Evolutionary conservation across 352 stramenopile species (phyloP), one percentile per base, ranked within the genome.

Genomic region (Phytophthora pini): DNA sequence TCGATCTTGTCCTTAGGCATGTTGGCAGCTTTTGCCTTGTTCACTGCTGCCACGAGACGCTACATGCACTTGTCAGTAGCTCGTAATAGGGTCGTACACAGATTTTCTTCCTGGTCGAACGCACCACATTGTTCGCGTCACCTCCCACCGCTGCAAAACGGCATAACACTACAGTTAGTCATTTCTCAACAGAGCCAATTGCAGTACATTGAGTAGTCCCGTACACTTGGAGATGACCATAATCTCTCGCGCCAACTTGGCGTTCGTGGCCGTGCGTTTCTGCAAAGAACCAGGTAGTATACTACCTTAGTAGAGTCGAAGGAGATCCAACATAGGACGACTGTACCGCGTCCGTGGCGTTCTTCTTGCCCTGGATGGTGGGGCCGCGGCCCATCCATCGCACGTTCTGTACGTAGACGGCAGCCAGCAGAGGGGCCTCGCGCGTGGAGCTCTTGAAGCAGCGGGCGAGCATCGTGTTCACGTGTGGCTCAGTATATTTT

Each of bases 1-100:
- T 93, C 87, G 51, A 94, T 94, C 68, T 82, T 87, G 64, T 94
- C 87, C 58, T 92, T 91, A 47, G 84, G 69, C 84, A 93, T 93
- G 67, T 94, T 94, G 34, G 74, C 80, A 3, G 87, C 79, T 71
- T 94, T 94, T 54, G 86, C 86, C 64, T 92, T 89, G 57, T 75
- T 82, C 52, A 92, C 77, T 10, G 74, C 77, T 27, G 82, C 80
- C 40, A 82, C 65, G 36, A 84, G 79, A 41, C 88, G 51, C 67
- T 76, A 39, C 43, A 70, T 10, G 9, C 3, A 36, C 29, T 10
- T 34, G 31, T 36, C 31, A 36, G 31, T 36, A 36, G 29, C 29
- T 34, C 7, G 29, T 34, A 34, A 9, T 34, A 26, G 24, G 24
- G 24, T 26, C 24, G 24, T 26, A 34, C 8, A 10, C 29, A 34